Percentiles rank a stretch among this genome's conserved stretches.
Evolutionary conservation across 78 protist genomes (phyloP).

Genomic region (Planoprotostelium fungivorum): DNA sequence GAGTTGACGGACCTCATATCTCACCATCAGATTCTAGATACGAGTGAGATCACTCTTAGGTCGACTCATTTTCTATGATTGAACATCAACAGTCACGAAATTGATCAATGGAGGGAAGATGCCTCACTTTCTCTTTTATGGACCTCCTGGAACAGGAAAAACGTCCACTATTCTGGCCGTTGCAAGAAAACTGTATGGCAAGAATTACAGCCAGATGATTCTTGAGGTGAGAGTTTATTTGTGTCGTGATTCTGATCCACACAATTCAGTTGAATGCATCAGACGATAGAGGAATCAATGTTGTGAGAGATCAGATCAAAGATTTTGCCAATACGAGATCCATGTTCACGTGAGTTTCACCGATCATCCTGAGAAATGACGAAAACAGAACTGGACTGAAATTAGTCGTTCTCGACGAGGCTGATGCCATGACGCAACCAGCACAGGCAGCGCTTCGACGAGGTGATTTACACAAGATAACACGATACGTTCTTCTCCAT

Average conservation of each 20-base stretch:
- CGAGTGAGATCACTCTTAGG: no score
- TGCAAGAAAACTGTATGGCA: constrained; percentile 87
- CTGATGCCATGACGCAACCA: constrained; percentile 94
- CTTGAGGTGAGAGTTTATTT: constrained; percentile 64
- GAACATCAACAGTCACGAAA: constrained; percentile 16
- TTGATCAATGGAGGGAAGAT: constrained; percentile 42
- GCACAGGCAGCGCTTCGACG: constrained; percentile 98
- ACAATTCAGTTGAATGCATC: constrained; percentile 91
- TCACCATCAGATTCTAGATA: constrained; percentile 79
- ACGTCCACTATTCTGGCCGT: constrained; percentile 96
- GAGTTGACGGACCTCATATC: constrained; percentile 91
- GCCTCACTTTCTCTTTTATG: constrained; percentile 95
- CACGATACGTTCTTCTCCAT: no score
- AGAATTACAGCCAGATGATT: constrained; percentile 57
- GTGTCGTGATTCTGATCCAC: no score
- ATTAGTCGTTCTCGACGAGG: constrained; percentile 98
- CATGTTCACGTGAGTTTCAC: constrained; percentile 32
- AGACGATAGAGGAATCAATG: constrained; percentile 98
- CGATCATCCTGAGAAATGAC: background rate
- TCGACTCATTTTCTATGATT: background rate
- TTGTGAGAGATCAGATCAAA: constrained; percentile 96
- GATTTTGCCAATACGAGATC: constrained; percentile 96
- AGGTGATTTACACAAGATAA: no score
- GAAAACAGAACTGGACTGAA: constrained; percentile 86
- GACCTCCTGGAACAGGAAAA: constrained; percentile 99